These are phyloP conservation scores for Epithemia pelagica DNA, from an alignment of 108 stramenopile species.

Conservation along the genomic window DNA sequence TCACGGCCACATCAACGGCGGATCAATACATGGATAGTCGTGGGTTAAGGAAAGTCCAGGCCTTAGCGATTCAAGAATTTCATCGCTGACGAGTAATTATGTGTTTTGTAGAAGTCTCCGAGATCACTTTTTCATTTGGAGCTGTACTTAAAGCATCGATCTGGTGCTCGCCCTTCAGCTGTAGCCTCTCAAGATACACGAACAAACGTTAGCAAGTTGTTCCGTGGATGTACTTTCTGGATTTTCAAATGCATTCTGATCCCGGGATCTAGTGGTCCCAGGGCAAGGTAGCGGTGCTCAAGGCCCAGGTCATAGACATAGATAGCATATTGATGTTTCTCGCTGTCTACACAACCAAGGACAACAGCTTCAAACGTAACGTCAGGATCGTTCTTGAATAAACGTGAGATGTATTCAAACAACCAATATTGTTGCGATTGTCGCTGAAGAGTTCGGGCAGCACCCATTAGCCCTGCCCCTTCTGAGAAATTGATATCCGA, in stretches of 20 bases:
- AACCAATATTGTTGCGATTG: conserved; percentile 68
- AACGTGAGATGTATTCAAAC: conserved; percentile 62
- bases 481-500: conserved; percentile 55
- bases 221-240: conserved; percentile 40
- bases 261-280: conserved; percentile 46
- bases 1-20: no score
- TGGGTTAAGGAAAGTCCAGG: no score
- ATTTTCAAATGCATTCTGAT: conserved; percentile 42
- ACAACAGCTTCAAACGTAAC: conserved; percentile 47
- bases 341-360: conserved; percentile 57
- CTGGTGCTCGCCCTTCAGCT: no score
- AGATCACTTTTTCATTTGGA: no score
- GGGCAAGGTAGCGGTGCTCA: conserved; percentile 57
- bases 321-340: conserved; percentile 54
- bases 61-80: no score
- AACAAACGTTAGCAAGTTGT: conserved; percentile 46
- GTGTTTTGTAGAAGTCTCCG: no score
- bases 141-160: no score
- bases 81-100: no score
- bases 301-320: conserved; percentile 69
- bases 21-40: no score
- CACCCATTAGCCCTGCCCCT: conserved; percentile 39
- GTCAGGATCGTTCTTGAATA: conserved; percentile 22
- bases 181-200: not conserved
- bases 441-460: conserved; percentile 47